phyloP scores from a whole-genome alignment of 331 rosid genomes.

The Arachis monticola region DNA sequence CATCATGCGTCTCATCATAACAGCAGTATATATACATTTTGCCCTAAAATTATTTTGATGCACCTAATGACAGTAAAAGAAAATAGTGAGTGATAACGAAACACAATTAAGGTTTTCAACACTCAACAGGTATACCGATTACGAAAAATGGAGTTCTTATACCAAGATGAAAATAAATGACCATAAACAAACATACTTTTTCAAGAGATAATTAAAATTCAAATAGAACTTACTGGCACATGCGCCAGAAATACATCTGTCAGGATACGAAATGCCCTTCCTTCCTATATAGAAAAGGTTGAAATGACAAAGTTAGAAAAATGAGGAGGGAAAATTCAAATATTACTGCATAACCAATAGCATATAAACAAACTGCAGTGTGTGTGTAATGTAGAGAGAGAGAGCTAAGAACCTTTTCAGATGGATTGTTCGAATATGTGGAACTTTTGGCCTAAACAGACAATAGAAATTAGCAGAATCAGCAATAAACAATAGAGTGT shows the following conservation, averaged over 20 bases:
- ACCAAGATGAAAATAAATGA: not conserved
- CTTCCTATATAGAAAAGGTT: slow-evolving; percentile 54
- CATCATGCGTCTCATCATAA: slow-evolving; percentile 89
- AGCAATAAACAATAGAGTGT: slow-evolving; percentile 24
- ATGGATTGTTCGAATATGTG: slow-evolving; percentile 41
- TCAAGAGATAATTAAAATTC: slow-evolving; percentile 14
- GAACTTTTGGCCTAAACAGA: slow-evolving; percentile 61
- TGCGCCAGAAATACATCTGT: slow-evolving; percentile 82
- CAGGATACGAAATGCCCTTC: slow-evolving; percentile 59
- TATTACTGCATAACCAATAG: slow-evolving; percentile 21
- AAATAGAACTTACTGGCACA: slow-evolving; percentile 67
- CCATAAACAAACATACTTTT: not conserved
- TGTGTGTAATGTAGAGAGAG: not conserved
- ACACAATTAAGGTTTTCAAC: slow-evolving; percentile 13
- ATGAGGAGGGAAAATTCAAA: slow-evolving; percentile 17
- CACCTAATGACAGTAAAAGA: slow-evolving; percentile 50
- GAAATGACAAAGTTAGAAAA: slow-evolving; percentile 23
- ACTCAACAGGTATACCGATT: slow-evolving; percentile 15
- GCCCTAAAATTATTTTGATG: slow-evolving; percentile 66
- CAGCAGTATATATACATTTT: slow-evolving; percentile 89
- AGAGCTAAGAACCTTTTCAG: slow-evolving; percentile 59
- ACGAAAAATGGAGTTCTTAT: slow-evolving; percentile 25
- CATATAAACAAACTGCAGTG: not conserved
- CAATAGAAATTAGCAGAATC: slow-evolving; percentile 22
- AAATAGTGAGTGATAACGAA: slow-evolving; percentile 14